Evolutionary conservation across 2,329 filamentous ascomycete genomes (phyloP).

Genomic region (Colletotrichum sp.): DNA sequence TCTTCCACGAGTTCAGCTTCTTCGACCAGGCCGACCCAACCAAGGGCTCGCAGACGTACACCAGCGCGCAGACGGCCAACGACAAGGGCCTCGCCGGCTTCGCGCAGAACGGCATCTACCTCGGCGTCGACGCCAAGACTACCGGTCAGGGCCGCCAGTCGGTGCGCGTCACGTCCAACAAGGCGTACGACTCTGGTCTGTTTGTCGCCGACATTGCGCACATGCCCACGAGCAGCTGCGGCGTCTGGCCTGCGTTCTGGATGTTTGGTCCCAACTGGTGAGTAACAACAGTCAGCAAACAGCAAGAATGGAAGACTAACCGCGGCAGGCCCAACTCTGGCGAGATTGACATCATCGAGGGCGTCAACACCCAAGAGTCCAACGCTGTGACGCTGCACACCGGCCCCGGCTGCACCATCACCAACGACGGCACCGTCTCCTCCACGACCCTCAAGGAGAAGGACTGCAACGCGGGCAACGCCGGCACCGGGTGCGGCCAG

Average conservation of each 20-base stretch:
- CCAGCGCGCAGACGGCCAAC: slow-evolving; percentile 62
- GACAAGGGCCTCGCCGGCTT: slow-evolving; percentile 62
- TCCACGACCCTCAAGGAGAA: slow-evolving; percentile 49
- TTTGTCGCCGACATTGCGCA: slow-evolving; percentile 76
- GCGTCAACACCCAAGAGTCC: slow-evolving; percentile 66
- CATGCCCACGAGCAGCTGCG: slow-evolving; percentile 76
- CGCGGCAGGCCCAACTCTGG: slow-evolving; percentile 57
- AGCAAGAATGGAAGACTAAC: background rate
- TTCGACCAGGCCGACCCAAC: slow-evolving; percentile 70
- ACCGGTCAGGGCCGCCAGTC: slow-evolving; percentile 68
- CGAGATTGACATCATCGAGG: slow-evolving; percentile 84
- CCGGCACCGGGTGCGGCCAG: slow-evolving; percentile 65
- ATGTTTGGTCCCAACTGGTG: slow-evolving; percentile 70
- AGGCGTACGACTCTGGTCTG: slow-evolving; percentile 70
- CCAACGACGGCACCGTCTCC: slow-evolving; percentile 49
- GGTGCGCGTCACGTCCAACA: slow-evolving; percentile 71
- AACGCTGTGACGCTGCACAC: slow-evolving; percentile 75
- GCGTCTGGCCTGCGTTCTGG: slow-evolving; percentile 79
- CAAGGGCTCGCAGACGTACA: slow-evolving; percentile 75
- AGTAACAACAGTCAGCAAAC: background rate
- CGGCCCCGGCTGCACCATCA: slow-evolving; percentile 61
- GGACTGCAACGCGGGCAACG: slow-evolving; percentile 63
- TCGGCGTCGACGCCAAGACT: slow-evolving; percentile 72
- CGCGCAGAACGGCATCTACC: slow-evolving; percentile 61
- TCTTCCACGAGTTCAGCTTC: slow-evolving; percentile 62